These are phyloP conservation scores for Colletotrichum eleusines DNA, from an alignment of 2,329 filamentous ascomycete species.

Conservation along the genomic window DNA sequence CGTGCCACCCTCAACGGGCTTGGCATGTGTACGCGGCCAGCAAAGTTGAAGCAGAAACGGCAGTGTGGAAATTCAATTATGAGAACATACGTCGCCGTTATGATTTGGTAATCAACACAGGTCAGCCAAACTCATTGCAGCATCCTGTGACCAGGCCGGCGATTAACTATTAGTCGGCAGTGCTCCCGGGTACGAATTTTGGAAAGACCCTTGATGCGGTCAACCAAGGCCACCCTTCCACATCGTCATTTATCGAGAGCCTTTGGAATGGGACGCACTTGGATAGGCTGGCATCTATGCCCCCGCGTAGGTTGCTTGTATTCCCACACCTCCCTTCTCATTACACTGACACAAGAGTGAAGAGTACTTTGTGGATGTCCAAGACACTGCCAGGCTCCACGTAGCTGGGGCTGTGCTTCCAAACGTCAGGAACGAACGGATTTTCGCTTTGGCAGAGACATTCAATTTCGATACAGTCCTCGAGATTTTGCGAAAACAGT, in stretches of 20 bases:
- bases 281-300: conserved; percentile 20
- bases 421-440: conserved; percentile 59
- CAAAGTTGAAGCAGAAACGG: conserved; percentile 54
- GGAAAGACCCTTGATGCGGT: conserved; percentile 43
- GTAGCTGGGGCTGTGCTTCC: conserved; percentile 62
- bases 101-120: conserved; percentile 51
- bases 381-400: conserved; percentile 65
- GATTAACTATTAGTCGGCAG: conserved; percentile 43
- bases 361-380: conserved; percentile 61
- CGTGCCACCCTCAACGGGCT: conserved; percentile 48
- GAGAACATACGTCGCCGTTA: conserved; percentile 52
- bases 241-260: conserved; percentile 40
- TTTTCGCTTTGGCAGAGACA: conserved; percentile 65
- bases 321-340: fast-evolving
- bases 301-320: conserved; percentile 15
- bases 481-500: conserved; percentile 44
- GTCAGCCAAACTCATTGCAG: conserved; percentile 50
- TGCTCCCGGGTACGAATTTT: conserved; percentile 49
- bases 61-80: conserved; percentile 53
- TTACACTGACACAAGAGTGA: conserved; percentile 42
- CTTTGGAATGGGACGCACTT: conserved; percentile 45
- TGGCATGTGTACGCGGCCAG: conserved; percentile 53
- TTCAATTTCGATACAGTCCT: conserved; percentile 61
- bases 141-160: no score
- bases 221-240: conserved; percentile 46